A percentile compares a stretch with the other conserved stretches of the same genome.
These are phyloP conservation scores for Talaromyces albobiverticillius DNA, from an alignment of 2,329 filamentous ascomycete genomes.

Conservation along the genomic window DNA sequence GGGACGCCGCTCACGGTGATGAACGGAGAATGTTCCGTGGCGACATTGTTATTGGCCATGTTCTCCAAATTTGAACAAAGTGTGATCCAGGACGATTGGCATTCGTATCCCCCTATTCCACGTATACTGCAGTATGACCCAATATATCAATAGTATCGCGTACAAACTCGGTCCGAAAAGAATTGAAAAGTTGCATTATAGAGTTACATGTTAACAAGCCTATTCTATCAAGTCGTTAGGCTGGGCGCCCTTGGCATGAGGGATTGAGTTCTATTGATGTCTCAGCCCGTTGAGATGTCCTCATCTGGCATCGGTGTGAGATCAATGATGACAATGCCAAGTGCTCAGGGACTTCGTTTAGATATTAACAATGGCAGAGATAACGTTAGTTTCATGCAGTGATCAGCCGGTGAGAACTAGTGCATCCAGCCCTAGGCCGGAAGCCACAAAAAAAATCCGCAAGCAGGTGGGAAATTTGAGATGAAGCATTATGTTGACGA, in stretches of 20 bases:
- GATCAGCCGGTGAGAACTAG: too few relatives aligned
- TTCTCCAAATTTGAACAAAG: neutral
- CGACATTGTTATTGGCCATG: neutral
- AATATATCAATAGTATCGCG: neutral
- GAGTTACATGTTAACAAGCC: conserved; percentile 1
- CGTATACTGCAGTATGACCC: neutral
- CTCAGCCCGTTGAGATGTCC: too few relatives aligned
- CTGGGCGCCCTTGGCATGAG: neutral
- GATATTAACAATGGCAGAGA: too few relatives aligned
- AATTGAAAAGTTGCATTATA: neutral
- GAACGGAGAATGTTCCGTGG: conserved; percentile 16
- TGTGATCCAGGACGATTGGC: neutral
- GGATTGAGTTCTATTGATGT: too few relatives aligned
- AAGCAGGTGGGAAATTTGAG: too few relatives aligned
- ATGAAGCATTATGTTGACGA: too few relatives aligned
- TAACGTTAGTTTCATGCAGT: too few relatives aligned
- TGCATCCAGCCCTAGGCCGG: too few relatives aligned
- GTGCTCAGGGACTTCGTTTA: too few relatives aligned
- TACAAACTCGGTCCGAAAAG: neutral
- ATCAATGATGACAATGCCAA: too few relatives aligned
- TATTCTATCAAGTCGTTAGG: neutral
- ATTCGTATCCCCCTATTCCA: neutral
- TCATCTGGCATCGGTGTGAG: too few relatives aligned
- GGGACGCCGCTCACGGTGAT: conserved; percentile 51
- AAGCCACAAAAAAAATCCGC: too few relatives aligned